Percentiles rank a stretch among this genome's conserved stretches.
phyloP scores from a whole-genome alignment of 1,284 basidiomycete species.

The Trametes versicolor region DNA sequence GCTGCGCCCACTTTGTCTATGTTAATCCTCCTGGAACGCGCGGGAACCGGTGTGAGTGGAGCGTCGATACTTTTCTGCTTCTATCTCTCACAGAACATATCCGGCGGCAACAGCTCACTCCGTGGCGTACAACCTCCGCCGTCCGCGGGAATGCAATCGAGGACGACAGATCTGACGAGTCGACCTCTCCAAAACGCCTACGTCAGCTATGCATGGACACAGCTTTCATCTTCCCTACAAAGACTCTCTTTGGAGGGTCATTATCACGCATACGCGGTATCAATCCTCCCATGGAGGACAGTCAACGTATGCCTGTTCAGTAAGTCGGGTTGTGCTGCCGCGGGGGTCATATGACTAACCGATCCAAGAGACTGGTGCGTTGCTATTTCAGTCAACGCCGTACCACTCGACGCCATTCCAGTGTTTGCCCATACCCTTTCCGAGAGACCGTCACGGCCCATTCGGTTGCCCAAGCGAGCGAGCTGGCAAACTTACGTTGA shows the following conservation, averaged over 20 bases:
- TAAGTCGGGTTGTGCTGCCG: neutral
- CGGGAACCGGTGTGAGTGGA: neutral
- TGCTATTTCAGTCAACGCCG: neutral
- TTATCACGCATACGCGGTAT: no score
- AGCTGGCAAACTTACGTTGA: neutral
- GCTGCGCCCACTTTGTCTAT: neutral
- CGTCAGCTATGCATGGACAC: no score
- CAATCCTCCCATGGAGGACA: no score
- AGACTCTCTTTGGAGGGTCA: no score
- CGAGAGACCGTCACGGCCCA: neutral
- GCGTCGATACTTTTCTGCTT: neutral
- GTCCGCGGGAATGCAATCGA: no score
- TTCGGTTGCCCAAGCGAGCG: neutral
- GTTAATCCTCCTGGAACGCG: neutral
- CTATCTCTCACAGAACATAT: neutral
- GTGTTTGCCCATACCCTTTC: neutral
- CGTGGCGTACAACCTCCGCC: no score
- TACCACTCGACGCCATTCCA: neutral
- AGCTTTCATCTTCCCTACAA: no score
- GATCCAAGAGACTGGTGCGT: neutral
- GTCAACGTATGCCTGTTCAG: neutral
- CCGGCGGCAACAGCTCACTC: neutral
- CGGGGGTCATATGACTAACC: neutral
- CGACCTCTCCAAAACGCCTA: no score
- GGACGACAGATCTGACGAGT: no score